Percentiles rank a stretch among this genome's conserved stretches.
Evolutionary conservation across 2,329 filamentous ascomycete genomes (phyloP).

Genomic region (Coniochaeta pulveracea): DNA sequence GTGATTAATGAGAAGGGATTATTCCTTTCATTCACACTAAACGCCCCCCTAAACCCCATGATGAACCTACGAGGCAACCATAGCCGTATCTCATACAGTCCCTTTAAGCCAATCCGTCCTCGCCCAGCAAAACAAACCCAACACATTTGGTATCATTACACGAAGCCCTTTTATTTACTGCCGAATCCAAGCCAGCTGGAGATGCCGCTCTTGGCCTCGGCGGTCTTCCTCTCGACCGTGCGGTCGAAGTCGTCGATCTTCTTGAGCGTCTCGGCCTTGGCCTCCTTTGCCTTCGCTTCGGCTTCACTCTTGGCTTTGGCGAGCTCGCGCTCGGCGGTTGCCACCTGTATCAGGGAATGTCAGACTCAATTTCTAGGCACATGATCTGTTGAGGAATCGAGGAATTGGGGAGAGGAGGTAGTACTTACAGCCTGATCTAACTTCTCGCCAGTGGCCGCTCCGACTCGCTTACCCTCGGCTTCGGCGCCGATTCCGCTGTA

Average conservation of each 20-base stretch:
- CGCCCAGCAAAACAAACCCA: too few species aligned
- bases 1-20: too few species aligned
- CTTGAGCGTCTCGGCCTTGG: constrained; percentile 52
- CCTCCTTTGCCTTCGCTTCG: constrained; percentile 49
- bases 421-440: constrained; percentile 57
- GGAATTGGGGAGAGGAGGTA: not conserved
- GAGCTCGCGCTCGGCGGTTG: constrained; percentile 53
- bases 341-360: constrained; percentile 32
- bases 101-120: too few species aligned
- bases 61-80: too few species aligned
- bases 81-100: too few species aligned
- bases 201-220: constrained; percentile 74
- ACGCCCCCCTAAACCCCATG: too few species aligned
- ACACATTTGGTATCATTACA: too few species aligned
- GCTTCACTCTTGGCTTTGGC: constrained; percentile 49
- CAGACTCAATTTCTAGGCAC: not conserved
- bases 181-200: constrained; percentile 89
- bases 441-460: constrained; percentile 50
- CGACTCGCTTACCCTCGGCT: constrained; percentile 52
- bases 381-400: not conserved
- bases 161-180: constrained; percentile 42
- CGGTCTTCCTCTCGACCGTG: constrained; percentile 65
- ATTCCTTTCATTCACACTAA: too few species aligned
- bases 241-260: constrained; percentile 77
- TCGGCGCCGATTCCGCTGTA: constrained; percentile 45